Evolutionary conservation across 2,329 filamentous ascomycete species (phyloP), one percentile per base, ranked within the genome.

Genomic region (Ambrosiella beaveri): DNA sequence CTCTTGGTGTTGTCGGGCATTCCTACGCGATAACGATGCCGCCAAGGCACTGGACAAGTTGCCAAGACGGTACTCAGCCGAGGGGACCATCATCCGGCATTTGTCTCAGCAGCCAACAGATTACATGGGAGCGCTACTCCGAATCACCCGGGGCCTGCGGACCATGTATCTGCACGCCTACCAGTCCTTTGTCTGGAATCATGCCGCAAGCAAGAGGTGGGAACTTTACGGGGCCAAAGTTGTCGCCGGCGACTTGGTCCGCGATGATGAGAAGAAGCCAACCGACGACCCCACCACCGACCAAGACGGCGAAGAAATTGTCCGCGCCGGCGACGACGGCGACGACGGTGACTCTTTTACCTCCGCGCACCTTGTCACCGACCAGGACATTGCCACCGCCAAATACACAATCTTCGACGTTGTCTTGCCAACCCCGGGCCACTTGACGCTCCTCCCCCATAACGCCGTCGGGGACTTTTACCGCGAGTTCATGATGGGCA

Each of bases 151-250:
- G 15, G 88, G 86, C 54, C 75, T 97, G 64, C 81, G 89, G 49
- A 80, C 88, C 60, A 96, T 98, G 86, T 98, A 97, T 67, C 84
- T 95, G 13, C 93, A 98, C 68, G 91, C 93, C 4, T 97, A 96
- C 70, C 93, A 98, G 69, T 95, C 87, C 5, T 79, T 89, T 41
- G 83, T 98, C 7, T 98, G 91, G 91, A 98, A 98, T 71, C 80
- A 82, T 63, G 86, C 82, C 11, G 87, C 82, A 1, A 88, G 86
- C 63, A 81, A 85, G 64, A 85, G 93, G 52, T 95, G 88, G 85
- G 79, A 82, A 47, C 72, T 80, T 2, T 85, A 85, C 66, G 89
- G 90, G 55, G 70, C 75, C 60, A 77, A 76, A 57, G 87, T 96
- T 13, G 77, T 95, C 12, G 80, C 85, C 64, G 93, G 93, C 38